Percentiles rank a stretch among this genome's conserved stretches.
Conservation (phyloP, 1,284 basidiomycete genomes). For the Somion occarium region DNA sequence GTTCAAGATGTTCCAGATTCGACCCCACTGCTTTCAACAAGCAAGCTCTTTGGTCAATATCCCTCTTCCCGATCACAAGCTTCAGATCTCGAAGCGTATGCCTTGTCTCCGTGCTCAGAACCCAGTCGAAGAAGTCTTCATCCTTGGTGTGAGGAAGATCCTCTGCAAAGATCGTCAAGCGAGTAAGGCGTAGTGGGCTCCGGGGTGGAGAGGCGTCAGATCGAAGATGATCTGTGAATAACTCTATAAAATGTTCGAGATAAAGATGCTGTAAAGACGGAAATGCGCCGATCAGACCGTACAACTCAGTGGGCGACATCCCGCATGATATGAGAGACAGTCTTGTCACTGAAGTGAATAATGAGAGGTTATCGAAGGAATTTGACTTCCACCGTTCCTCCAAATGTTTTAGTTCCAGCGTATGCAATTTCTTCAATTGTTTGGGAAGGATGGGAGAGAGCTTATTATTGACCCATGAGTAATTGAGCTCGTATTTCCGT, state of each 20-base stretch:
- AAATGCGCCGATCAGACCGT: not conserved
- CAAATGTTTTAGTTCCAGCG: not conserved
- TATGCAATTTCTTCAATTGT: not conserved
- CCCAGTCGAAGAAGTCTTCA: not conserved
- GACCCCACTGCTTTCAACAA: not conserved
- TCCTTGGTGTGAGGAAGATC: not conserved
- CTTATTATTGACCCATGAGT: constrained; percentile 3
- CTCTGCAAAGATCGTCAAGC: not conserved
- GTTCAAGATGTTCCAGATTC: not conserved
- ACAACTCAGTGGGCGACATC: constrained; percentile 3
- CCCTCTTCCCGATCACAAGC: not conserved
- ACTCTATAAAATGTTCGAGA: not conserved
- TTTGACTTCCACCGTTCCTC: constrained; percentile 3
- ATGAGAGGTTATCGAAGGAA: not conserved
- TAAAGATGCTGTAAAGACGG: not conserved
- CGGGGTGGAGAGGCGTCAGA: not conserved
- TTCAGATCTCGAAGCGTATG: not conserved
- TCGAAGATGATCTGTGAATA: not conserved
- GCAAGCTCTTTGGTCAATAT: not conserved
- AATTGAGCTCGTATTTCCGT: not conserved
- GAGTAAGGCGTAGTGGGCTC: not conserved
- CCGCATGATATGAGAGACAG: constrained; percentile 1
- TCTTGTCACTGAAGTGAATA: not conserved
- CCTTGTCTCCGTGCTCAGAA: not conserved
- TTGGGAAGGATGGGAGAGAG: not conserved